Evolutionary conservation across 805 yeast genomes (phyloP).

Genomic region (Saccharomyces jurei): DNA sequence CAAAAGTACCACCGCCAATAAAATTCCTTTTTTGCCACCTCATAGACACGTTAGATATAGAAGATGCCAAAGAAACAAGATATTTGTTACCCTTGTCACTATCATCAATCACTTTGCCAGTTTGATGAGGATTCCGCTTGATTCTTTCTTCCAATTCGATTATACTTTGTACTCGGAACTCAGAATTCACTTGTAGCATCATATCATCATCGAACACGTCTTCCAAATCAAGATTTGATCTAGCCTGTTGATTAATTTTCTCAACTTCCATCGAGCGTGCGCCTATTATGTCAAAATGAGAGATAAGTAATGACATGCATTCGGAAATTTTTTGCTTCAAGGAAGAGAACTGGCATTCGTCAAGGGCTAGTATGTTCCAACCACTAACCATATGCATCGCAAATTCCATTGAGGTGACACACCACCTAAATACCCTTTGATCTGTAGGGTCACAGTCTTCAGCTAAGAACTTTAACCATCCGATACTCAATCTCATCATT

Average conservation of each 20-base stretch:
- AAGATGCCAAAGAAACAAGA: constrained; percentile 77
- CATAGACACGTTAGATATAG: constrained; percentile 81
- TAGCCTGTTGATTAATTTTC: constrained; percentile 30
- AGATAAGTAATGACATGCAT: constrained; percentile 85
- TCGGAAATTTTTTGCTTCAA: constrained; percentile 82
- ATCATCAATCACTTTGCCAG: constrained; percentile 86
- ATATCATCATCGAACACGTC: constrained; percentile 48
- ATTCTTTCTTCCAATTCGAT: constrained; percentile 49
- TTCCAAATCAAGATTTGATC: constrained; percentile 29
- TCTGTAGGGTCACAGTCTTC: constrained; percentile 96
- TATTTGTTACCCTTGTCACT: constrained; percentile 82
- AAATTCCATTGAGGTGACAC: constrained; percentile 90
- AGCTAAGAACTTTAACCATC: constrained; percentile 90
- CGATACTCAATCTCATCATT: constrained; percentile 68
- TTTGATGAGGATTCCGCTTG: constrained; percentile 38
- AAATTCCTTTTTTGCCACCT: constrained; percentile 96
- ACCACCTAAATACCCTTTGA: constrained; percentile 87
- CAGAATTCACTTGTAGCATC: constrained; percentile 49
- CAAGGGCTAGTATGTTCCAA: constrained; percentile 73
- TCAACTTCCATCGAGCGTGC: constrained; percentile 70
- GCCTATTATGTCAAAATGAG: constrained; percentile 97
- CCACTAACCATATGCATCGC: constrained; percentile 93
- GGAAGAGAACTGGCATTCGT: constrained; percentile 63
- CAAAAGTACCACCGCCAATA: constrained; percentile 94
- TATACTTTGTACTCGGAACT: constrained; percentile 61